Percentiles rank a stretch among this genome's conserved stretches.
These are phyloP conservation scores for Penicillium lagena DNA, from an alignment of 495 filamentous ascomycete species.

Conservation along the genomic window DNA sequence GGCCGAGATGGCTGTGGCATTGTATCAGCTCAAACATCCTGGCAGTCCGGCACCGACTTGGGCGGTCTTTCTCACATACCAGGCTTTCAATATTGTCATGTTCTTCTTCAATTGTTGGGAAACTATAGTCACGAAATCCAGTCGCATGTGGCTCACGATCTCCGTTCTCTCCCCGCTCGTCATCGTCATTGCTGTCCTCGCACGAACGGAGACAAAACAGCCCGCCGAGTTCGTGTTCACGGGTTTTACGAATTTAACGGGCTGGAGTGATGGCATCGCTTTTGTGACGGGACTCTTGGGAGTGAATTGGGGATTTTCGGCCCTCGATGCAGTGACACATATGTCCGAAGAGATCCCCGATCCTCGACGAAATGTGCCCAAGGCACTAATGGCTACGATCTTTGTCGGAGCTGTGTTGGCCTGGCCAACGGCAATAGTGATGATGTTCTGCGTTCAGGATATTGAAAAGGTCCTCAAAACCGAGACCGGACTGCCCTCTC, in stretches of 20 bases:
- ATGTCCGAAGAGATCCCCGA: constrained; percentile 56
- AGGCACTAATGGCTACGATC: constrained; percentile 53
- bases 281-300: constrained; percentile 61
- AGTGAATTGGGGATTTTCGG: constrained; percentile 55
- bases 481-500: constrained; percentile 48
- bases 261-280: constrained; percentile 56
- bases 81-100: constrained; percentile 48
- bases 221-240: constrained; percentile 54
- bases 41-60: constrained; percentile 48
- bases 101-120: constrained; percentile 58
- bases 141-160: constrained; percentile 42
- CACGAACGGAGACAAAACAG: constrained; percentile 48
- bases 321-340: constrained; percentile 55
- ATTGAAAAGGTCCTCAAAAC: constrained; percentile 38
- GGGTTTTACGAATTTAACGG: constrained; percentile 55
- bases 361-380: constrained; percentile 36
- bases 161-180: constrained; percentile 48
- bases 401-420: constrained; percentile 53
- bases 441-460: constrained; percentile 56
- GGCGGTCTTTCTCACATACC: constrained; percentile 48
- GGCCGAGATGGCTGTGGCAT: constrained; percentile 46
- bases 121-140: constrained; percentile 41
- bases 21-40: constrained; percentile 53
- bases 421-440: constrained; percentile 48
- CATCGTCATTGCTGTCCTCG: constrained; percentile 50